phyloP scores from a whole-genome alignment of 352 stramenopile genomes.

The Phytophthora multivora region DNA sequence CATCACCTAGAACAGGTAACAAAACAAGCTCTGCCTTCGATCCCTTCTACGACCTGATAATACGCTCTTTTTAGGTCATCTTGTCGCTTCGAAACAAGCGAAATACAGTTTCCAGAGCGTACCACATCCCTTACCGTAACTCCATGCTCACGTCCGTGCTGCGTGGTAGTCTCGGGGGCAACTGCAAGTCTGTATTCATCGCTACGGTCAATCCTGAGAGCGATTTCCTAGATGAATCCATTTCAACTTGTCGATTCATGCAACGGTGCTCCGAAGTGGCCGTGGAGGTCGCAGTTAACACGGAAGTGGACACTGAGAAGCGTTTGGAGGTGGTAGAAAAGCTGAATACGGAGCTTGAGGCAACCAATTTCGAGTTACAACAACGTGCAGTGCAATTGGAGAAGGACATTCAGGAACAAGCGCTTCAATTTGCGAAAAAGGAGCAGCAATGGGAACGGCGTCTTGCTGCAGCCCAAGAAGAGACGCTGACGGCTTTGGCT shows the following conservation, averaged over 20 bases:
- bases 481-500: constrained; percentile 37
- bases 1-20: constrained; percentile 94
- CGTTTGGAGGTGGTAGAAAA: constrained; percentile 58
- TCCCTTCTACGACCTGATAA: too few species aligned
- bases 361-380: constrained; percentile 49
- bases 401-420: constrained; percentile 39
- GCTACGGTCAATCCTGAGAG: constrained; percentile 94
- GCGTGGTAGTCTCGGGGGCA: constrained; percentile 93
- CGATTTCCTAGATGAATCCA: constrained; percentile 90
- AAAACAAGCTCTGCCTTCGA: neutral
- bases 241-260: constrained; percentile 96
- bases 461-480: constrained; percentile 28
- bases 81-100: constrained; percentile 89
- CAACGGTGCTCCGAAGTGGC: constrained; percentile 92
- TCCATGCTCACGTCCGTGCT: constrained; percentile 97
- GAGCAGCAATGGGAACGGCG: constrained; percentile 42
- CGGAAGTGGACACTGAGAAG: constrained; percentile 70
- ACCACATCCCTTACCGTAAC: constrained; percentile 96
- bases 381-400: constrained; percentile 52
- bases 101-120: constrained; percentile 48
- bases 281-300: constrained; percentile 71
- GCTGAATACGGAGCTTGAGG: constrained; percentile 51
- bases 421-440: constrained; percentile 38
- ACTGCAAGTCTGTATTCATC: constrained; percentile 98
- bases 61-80: constrained; percentile 79